Evolutionary conservation across 495 filamentous ascomycete species (phyloP).

Genomic region (Neurospora sp.): DNA sequence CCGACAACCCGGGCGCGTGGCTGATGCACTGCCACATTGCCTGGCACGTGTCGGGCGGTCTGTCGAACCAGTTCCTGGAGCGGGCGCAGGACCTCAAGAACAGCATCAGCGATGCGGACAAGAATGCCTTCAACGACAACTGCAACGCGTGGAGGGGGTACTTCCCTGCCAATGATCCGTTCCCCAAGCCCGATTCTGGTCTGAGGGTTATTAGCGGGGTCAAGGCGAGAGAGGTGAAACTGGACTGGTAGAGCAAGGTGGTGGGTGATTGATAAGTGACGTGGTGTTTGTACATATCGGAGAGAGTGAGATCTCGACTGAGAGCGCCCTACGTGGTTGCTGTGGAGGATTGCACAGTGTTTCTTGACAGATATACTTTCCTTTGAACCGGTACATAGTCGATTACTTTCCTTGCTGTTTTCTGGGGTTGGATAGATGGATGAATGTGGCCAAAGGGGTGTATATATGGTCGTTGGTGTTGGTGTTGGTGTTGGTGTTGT

Average conservation of each 20-base stretch:
- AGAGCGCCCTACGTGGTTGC: not conserved
- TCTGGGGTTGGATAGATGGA: not conserved
- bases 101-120: constrained; percentile 9
- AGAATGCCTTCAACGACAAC: constrained; percentile 11
- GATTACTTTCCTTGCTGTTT: not conserved
- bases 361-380: not conserved
- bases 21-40: constrained; percentile 49
- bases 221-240: constrained; percentile 1
- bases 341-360: not conserved
- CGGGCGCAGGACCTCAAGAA: constrained; percentile 19
- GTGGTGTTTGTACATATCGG: not conserved
- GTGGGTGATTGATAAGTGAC: not conserved
- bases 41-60: constrained; percentile 41
- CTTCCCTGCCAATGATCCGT: constrained; percentile 12
- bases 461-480: not conserved
- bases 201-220: constrained; percentile 9
- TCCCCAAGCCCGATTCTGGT: constrained; percentile 19
- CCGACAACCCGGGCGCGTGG: constrained; percentile 49
- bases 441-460: not conserved
- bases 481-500: not conserved
- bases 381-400: not conserved
- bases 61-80: constrained; percentile 42
- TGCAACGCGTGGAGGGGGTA: constrained; percentile 18
- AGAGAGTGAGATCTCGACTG: not conserved
- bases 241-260: not conserved